A percentile compares a stretch with the other conserved stretches of the same genome.
Conservation (phyloP, 345 rosid genomes). For the Aquilaria yunnanensis region DNA sequence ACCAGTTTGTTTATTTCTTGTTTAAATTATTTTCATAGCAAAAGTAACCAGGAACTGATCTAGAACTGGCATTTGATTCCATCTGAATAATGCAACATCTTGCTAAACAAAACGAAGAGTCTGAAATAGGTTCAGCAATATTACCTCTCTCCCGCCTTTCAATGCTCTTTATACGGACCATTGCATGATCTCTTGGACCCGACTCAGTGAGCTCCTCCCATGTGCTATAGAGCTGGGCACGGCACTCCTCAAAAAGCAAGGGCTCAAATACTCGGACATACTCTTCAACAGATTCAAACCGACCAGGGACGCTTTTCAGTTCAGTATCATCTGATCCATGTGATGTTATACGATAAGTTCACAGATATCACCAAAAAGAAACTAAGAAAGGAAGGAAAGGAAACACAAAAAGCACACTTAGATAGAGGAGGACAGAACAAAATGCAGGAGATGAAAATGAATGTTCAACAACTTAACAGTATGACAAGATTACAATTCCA, state of each 20-base stretch:
- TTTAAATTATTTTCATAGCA: too few relatives aligned
- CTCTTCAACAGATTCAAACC: slow-evolving; percentile 85
- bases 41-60: too few relatives aligned
- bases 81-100: too few relatives aligned
- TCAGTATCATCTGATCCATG: slow-evolving; percentile 74
- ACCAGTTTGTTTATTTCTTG: too few relatives aligned
- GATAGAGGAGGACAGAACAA: not conserved
- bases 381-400: not conserved
- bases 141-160: slow-evolving; percentile 99
- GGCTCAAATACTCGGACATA: slow-evolving; percentile 97
- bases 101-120: too few relatives aligned
- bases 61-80: too few relatives aligned
- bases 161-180: slow-evolving; percentile 71
- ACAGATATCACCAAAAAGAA: not conserved
- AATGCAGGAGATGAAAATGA: too few relatives aligned
- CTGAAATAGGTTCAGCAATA: not conserved
- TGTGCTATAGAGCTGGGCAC: slow-evolving; percentile 91
- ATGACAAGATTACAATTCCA: too few relatives aligned
- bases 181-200: slow-evolving; percentile 47
- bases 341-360: slow-evolving; percentile 5
- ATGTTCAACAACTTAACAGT: too few relatives aligned
- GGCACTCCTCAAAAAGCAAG: slow-evolving; percentile 97
- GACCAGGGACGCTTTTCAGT: slow-evolving; percentile 85
- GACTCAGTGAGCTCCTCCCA: slow-evolving; percentile 93
- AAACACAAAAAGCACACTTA: not conserved